phyloP scores from a whole-genome alignment of 2,329 filamentous ascomycete species.

The Xylariaceae sp. region DNA sequence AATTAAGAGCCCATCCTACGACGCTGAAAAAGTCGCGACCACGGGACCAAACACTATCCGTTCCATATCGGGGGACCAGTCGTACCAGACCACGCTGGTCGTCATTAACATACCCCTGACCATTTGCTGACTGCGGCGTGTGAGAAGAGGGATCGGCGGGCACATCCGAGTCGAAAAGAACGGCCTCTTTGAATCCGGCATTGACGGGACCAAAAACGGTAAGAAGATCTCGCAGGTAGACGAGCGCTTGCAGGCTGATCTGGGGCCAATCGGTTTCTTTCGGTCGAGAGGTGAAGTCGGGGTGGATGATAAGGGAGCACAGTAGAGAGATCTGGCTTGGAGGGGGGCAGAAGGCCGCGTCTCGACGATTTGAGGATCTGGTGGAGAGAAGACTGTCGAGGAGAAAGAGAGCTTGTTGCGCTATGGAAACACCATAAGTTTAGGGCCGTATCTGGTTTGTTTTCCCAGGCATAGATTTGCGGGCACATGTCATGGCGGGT shows the following conservation, averaged over 20 bases:
- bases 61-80: constrained; percentile 56
- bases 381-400: constrained; percentile 58
- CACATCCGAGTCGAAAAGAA: constrained; percentile 52
- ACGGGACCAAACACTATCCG: constrained; percentile 64
- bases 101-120: constrained; percentile 46
- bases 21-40: constrained; percentile 85
- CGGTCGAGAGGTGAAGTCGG: constrained; percentile 68
- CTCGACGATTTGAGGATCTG: constrained; percentile 32
- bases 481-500: too few relatives aligned
- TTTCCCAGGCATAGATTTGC: neutral
- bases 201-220: constrained; percentile 63
- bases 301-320: constrained; percentile 78
- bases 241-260: constrained; percentile 61
- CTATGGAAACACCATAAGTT: constrained; percentile 24
- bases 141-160: constrained; percentile 37
- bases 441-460: neutral
- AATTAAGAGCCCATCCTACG: constrained; percentile 90
- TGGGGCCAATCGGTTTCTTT: constrained; percentile 54
- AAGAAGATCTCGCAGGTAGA: constrained; percentile 64
- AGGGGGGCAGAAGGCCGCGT: constrained; percentile 59
- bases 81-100: constrained; percentile 46
- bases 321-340: constrained; percentile 70
- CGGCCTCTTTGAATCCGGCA: constrained; percentile 64
- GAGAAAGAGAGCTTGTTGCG: constrained; percentile 55
- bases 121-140: constrained; percentile 42